Evolutionary conservation across 208 protist species (phyloP), one percentile per base, ranked within the genome.

Genomic region (Crithidia fasciculata): DNA sequence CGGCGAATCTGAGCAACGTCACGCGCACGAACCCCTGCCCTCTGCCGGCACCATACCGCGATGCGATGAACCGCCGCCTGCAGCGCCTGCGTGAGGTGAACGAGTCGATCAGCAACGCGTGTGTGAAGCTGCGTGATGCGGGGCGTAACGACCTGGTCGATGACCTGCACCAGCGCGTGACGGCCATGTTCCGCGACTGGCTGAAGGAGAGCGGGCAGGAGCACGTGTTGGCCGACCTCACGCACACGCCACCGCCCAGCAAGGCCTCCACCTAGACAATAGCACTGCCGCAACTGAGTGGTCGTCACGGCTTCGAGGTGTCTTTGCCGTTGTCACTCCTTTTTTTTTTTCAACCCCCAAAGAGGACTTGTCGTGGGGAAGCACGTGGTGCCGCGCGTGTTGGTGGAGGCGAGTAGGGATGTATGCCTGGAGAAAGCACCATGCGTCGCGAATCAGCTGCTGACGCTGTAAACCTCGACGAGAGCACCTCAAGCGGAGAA

Each of bases 11-110:
- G 19, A 75, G 65, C 49, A 81, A 80, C n/a, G 76, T 87, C 10
- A 97, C 93, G 37, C 89, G 87, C 62, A 87, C 89, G 0, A 97
- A 97, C 69, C 90, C 90, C 9, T 95, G 90, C 69, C 75, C 84
- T 4, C 80, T 94, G 18, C 91, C 93, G 12, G 69, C 79, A 44
- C 75, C 85, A 40, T 97, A 97, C 77, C 78, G 76, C 3, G 85
- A 92, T 8, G 90, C 88, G 10, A 55, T 94, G 57, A 78, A 81
- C 39, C 78, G 83, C 18, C 87, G 91, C 0, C 72, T 96, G 62
- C 82, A 83, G 44, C 82, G 85, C 15, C 88, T 96, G 62, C 88
- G 92, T 45, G 85, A 96, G 7, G 90, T 89, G 47, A 94, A 92
- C 39, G 67, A 79, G n/a, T 60, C 85, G n/a, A 80, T 97, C 54